Percentiles rank a stretch among this genome's conserved stretches.
phyloP scores from a whole-genome alignment of 2,329 filamentous ascomycete genomes.

The Elsinoe fawcettii region DNA sequence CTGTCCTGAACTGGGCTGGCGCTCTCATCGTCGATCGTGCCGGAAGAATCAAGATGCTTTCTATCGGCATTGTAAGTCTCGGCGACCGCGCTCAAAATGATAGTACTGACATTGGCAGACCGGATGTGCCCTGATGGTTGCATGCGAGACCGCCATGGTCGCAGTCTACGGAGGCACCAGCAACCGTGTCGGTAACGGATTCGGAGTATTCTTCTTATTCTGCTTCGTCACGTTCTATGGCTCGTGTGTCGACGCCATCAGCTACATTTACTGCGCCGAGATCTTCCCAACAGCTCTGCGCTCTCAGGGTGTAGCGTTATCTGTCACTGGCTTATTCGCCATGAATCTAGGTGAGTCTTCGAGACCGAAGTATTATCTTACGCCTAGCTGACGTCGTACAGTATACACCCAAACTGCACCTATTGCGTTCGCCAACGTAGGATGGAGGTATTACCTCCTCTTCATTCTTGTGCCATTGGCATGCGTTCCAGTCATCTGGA shows the following conservation, averaged over 20 bases:
- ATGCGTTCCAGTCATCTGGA: neutral
- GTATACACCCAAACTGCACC: neutral
- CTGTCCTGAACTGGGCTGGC: neutral
- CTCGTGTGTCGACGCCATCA: slow-evolving; percentile 41
- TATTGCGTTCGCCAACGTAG: neutral
- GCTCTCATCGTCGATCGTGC: neutral
- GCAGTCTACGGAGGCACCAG: slow-evolving; percentile 30
- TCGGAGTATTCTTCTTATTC: slow-evolving; percentile 36
- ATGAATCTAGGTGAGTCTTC: neutral
- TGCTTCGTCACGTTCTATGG: slow-evolving; percentile 36
- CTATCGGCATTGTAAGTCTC: slow-evolving; percentile 29
- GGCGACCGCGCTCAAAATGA: neutral
- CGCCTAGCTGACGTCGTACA: neutral
- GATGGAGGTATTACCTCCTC: neutral
- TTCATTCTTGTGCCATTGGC: neutral
- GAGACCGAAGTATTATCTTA: neutral
- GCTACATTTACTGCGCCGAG: slow-evolving; percentile 41
- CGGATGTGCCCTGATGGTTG: slow-evolving; percentile 15
- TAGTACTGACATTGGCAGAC: neutral
- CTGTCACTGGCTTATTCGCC: neutral
- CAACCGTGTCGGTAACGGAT: slow-evolving; percentile 31
- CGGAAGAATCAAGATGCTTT: neutral
- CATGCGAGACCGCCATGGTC: slow-evolving; percentile 33
- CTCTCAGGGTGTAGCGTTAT: slow-evolving; percentile 30
- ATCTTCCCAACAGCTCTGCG: slow-evolving; percentile 39